These are phyloP conservation scores for Fusarium sp. DNA, from an alignment of 2,329 filamentous ascomycete species.

Conservation along the genomic window DNA sequence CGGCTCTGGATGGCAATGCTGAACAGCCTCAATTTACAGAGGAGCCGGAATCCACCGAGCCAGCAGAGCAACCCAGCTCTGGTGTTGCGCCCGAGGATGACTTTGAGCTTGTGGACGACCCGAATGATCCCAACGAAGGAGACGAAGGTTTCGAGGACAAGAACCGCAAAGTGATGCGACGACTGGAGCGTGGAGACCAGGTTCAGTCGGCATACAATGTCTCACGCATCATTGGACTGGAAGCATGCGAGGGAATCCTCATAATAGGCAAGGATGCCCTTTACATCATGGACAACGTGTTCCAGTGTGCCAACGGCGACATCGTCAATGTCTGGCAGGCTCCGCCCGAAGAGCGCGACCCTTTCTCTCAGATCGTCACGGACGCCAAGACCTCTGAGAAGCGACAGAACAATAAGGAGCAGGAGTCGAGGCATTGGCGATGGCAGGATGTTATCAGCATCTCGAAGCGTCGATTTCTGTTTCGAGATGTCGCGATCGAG, in stretches of 20 bases:
- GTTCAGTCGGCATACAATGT: slow-evolving; percentile 96
- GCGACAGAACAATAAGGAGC: slow-evolving; percentile 68
- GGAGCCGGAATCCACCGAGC: slow-evolving; percentile 39
- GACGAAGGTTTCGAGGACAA: slow-evolving; percentile 91
- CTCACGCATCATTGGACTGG: slow-evolving; percentile 90
- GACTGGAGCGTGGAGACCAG: slow-evolving; percentile 86
- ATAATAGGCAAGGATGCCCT: slow-evolving; percentile 92
- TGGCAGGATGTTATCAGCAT: slow-evolving; percentile 96
- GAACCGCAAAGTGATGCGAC: slow-evolving; percentile 96
- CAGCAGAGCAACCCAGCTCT: slow-evolving; percentile 30
- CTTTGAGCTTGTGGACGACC: slow-evolving; percentile 95
- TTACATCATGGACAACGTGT: slow-evolving; percentile 96
- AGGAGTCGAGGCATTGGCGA: slow-evolving; percentile 89
- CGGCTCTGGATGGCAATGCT: slow-evolving; percentile 32
- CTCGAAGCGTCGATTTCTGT: slow-evolving; percentile 93
- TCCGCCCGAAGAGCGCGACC: slow-evolving; percentile 89
- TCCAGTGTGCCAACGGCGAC: slow-evolving; percentile 92
- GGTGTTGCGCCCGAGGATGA: slow-evolving; percentile 75
- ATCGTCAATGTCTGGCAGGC: slow-evolving; percentile 98
- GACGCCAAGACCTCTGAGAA: slow-evolving; percentile 69
- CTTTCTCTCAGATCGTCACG: slow-evolving; percentile 93
- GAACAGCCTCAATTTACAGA: slow-evolving; percentile 31
- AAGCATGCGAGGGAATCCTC: slow-evolving; percentile 91
- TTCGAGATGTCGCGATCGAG: slow-evolving; percentile 95
- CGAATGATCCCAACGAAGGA: slow-evolving; percentile 80